These are phyloP conservation scores for Arthroderma sp. DNA, from an alignment of 2,329 filamentous ascomycete species.

Conservation along the genomic window DNA sequence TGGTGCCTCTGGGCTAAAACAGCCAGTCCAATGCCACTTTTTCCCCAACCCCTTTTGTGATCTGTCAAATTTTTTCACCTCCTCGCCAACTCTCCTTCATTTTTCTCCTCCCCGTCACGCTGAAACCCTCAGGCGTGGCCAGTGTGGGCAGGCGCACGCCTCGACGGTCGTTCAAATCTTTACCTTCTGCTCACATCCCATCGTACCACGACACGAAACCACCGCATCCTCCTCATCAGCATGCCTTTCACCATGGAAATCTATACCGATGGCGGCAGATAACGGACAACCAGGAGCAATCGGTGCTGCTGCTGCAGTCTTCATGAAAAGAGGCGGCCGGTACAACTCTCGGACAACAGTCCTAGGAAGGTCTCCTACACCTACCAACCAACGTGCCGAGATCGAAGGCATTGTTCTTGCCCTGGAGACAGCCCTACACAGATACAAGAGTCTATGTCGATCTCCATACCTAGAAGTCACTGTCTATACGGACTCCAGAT, in stretches of 20 bases:
- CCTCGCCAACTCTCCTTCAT: too few relatives aligned
- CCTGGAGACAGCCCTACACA: constrained; percentile 34
- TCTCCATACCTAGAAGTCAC: constrained; percentile 15
- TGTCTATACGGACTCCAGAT: constrained; percentile 26
- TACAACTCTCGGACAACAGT: neutral
- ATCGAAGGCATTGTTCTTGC: constrained; percentile 32
- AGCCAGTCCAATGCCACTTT: too few relatives aligned
- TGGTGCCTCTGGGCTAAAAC: too few relatives aligned
- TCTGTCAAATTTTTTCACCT: too few relatives aligned
- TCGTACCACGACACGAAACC: too few relatives aligned
- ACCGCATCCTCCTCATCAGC: neutral
- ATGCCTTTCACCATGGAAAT: constrained; percentile 26
- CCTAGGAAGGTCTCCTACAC: constrained; percentile 4
- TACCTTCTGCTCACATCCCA: too few relatives aligned
- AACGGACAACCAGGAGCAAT: constrained; percentile 17
- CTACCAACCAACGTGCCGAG: constrained; percentile 27
- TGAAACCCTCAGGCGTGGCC: too few relatives aligned
- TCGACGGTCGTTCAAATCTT: too few relatives aligned
- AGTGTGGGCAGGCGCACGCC: too few relatives aligned
- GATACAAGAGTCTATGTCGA: constrained; percentile 10
- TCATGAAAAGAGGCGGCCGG: constrained; percentile 6
- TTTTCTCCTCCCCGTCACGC: too few relatives aligned
- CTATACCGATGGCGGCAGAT: constrained; percentile 21
- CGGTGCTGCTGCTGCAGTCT: constrained; percentile 21
- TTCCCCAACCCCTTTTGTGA: too few relatives aligned